Evolutionary conservation across 352 stramenopile genomes (phyloP).

Genomic region (Blastocystis sp.): DNA sequence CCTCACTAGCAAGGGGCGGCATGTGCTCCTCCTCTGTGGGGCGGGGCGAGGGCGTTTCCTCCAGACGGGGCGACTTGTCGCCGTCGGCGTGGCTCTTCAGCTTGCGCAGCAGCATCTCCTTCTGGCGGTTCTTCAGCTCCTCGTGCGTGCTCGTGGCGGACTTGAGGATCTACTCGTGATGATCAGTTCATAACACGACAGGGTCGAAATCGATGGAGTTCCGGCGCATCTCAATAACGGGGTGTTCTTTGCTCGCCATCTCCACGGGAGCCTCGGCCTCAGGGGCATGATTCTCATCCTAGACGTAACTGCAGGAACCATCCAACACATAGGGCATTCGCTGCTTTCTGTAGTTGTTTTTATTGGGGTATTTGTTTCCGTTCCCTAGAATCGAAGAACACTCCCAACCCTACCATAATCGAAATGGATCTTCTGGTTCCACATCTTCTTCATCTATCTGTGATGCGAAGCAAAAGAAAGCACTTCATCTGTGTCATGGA

Average conservation of each 20-base stretch:
- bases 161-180: not conserved
- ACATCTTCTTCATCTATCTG: not conserved
- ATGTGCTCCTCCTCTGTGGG: not conserved
- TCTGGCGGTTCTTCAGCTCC: slow-evolving; percentile 58
- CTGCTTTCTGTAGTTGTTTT: slow-evolving; percentile 8
- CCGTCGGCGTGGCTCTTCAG: slow-evolving; percentile 5
- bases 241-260: not conserved
- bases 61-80: not conserved
- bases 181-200: not conserved
- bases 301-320: not conserved
- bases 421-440: not conserved
- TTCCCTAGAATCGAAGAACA: not conserved
- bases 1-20: not conserved
- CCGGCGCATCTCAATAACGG: not conserved
- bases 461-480: not conserved
- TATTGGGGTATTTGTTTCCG: not conserved
- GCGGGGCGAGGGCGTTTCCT: not conserved
- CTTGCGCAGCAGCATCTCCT: slow-evolving; percentile 55
- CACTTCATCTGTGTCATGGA: slow-evolving; percentile 28
- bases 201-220: not conserved
- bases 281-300: not conserved
- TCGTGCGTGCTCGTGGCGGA: slow-evolving; percentile 8
- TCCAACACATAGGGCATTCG: not conserved
- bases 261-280: not conserved
- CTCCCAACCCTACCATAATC: slow-evolving; percentile 1